A percentile compares a stretch with the other conserved stretches of the same genome.
These are phyloP conservation scores for Kodamaea lidongshanica DNA, from an alignment of 805 yeast species.

Conservation along the genomic window DNA sequence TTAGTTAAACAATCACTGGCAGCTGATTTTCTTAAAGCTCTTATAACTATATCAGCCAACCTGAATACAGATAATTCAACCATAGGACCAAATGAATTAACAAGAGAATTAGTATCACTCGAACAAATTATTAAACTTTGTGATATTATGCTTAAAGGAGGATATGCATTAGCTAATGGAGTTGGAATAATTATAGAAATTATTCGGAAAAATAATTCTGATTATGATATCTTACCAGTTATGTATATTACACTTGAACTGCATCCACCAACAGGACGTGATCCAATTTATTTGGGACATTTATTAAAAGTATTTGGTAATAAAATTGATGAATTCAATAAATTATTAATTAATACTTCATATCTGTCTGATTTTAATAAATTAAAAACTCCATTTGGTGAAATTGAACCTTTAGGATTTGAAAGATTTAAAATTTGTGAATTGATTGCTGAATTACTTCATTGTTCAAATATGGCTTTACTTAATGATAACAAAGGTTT, in stretches of 20 bases:
- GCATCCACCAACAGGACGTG: conserved; percentile 44
- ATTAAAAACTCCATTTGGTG: conserved; percentile 23
- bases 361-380: conserved; percentile 13
- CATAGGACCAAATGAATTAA: conserved; percentile 43
- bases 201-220: conserved; percentile 41
- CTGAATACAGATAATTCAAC: conserved; percentile 41
- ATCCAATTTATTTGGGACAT: conserved; percentile 42
- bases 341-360: conserved; percentile 23
- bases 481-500: conserved; percentile 40
- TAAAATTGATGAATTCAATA: conserved; percentile 32
- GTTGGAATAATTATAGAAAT: conserved; percentile 45
- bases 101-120: conserved; percentile 37
- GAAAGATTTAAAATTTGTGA: conserved; percentile 43
- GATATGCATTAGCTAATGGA: conserved; percentile 42
- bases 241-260: conserved; percentile 39
- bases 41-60: conserved; percentile 42
- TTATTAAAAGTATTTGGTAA: conserved; percentile 35
- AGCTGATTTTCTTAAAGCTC: conserved; percentile 41
- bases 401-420: conserved; percentile 37
- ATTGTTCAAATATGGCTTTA: conserved; percentile 43
- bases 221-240: conserved; percentile 41
- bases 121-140: conserved; percentile 32
- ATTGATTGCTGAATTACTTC: conserved; percentile 41
- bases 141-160: conserved; percentile 39
- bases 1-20: conserved; percentile 36